A percentile compares a stretch with the other conserved stretches of the same genome.
Evolutionary conservation across 192 early-diverging fungal genomes (phyloP).

Genomic region (Gigaspora rosea): DNA sequence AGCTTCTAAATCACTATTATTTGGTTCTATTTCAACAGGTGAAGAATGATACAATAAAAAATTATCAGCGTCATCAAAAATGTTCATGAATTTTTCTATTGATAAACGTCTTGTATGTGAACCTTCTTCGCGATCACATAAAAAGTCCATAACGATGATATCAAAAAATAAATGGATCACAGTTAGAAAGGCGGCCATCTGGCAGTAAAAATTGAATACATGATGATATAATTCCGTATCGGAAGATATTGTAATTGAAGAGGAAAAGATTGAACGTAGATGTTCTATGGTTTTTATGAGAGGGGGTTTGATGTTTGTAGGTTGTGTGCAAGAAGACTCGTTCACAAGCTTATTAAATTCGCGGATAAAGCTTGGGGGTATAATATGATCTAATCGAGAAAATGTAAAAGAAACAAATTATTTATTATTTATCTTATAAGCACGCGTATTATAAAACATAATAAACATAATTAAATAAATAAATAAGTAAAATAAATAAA

Average conservation of each 20-base stretch:
- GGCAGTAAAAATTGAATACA: slow-evolving; percentile 25
- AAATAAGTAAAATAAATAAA: no score
- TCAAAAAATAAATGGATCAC: slow-evolving; percentile 33
- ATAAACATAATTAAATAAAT: no score
- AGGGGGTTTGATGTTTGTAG: not conserved
- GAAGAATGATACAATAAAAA: not conserved
- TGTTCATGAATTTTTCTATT: slow-evolving; percentile 28
- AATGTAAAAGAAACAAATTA: not conserved
- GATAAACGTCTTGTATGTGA: not conserved
- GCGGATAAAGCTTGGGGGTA: slow-evolving; percentile 12
- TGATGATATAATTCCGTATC: not conserved
- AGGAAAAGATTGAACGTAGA: not conserved
- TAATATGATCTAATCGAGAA: slow-evolving; percentile 3
- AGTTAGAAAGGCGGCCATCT: slow-evolving; percentile 30
- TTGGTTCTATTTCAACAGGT: not conserved
- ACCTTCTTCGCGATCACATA: not conserved
- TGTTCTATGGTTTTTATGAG: slow-evolving; percentile 6
- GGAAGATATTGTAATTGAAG: not conserved
- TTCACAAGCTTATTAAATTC: slow-evolving; percentile 34
- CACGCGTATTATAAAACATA: not conserved
- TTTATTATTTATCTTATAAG: not conserved
- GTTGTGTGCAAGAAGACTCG: not conserved
- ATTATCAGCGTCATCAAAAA: slow-evolving; percentile 30
- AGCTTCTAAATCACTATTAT: slow-evolving; percentile 10
- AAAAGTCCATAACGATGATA: slow-evolving; percentile 20